A percentile compares a stretch with the other conserved stretches of the same genome.
Conservation (phyloP, 2,329 filamentous ascomycete genomes). For the Sarocladium kiliense region DNA sequence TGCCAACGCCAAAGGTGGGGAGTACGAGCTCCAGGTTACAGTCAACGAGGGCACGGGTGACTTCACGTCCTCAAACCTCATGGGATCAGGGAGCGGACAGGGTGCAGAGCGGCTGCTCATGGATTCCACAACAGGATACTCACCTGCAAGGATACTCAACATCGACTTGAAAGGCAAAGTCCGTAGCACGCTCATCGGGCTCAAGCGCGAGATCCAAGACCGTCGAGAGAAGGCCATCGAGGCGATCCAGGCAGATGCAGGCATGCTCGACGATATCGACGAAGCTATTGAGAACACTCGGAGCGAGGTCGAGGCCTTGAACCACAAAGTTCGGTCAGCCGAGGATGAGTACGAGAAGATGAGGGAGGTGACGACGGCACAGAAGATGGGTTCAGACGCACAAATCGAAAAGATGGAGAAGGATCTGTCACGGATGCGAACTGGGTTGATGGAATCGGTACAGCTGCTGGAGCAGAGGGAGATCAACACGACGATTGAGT, state of each 20-base stretch:
- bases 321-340: slow-evolving; percentile 80
- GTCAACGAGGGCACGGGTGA: slow-evolving; percentile 67
- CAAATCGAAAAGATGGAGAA: slow-evolving; percentile 99
- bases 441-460: slow-evolving; percentile 76
- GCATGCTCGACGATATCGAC: slow-evolving; percentile 88
- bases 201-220: slow-evolving; percentile 91
- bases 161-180: slow-evolving; percentile 80
- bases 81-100: neutral
- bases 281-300: slow-evolving; percentile 96
- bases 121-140: slow-evolving; percentile 80
- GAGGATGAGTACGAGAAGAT: slow-evolving; percentile 93
- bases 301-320: slow-evolving; percentile 84
- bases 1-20: slow-evolving; percentile 74
- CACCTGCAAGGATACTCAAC: slow-evolving; percentile 82
- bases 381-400: slow-evolving; percentile 82
- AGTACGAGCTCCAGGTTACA: slow-evolving; percentile 82
- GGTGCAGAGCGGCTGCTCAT: slow-evolving; percentile 70
- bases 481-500: slow-evolving; percentile 96
- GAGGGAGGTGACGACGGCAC: slow-evolving; percentile 77
- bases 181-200: slow-evolving; percentile 68
- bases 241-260: slow-evolving; percentile 89
- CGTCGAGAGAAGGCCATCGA: slow-evolving; percentile 77
- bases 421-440: slow-evolving; percentile 89
- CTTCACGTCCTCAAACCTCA: slow-evolving; percentile 61
- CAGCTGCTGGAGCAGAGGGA: slow-evolving; percentile 91